phyloP scores from a whole-genome alignment of 768 basidiomycete genomes.

The Termitomyces sp. region DNA sequence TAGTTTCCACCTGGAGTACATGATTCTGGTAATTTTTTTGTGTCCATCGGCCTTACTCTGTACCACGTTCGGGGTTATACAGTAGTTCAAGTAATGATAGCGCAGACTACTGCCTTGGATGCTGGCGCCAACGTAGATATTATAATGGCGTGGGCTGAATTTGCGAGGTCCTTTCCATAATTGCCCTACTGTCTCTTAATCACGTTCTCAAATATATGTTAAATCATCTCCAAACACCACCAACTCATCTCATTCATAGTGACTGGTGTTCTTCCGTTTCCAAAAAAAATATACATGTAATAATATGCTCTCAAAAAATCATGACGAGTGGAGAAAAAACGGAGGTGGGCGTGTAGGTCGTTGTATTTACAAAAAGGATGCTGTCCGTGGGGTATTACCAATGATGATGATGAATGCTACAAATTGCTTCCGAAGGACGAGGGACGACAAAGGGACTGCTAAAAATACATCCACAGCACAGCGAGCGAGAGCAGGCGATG shows the following conservation, averaged over 20 bases:
- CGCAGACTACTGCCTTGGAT: too few species aligned
- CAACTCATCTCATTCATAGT: background rate
- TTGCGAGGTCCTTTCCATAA: background rate
- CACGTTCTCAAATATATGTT: background rate
- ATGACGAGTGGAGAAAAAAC: background rate
- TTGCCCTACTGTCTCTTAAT: background rate
- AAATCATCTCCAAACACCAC: background rate
- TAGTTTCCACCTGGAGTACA: background rate
- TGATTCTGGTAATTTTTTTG: background rate
- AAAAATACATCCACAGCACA: slow-evolving; percentile 11
- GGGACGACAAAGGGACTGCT: background rate
- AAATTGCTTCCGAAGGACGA: slow-evolving; percentile 9
- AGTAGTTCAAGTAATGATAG: too few species aligned
- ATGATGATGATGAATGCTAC: slow-evolving; percentile 16
- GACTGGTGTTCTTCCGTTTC: background rate
- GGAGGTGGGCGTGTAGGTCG: background rate
- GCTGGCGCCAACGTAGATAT: background rate
- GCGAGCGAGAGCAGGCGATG: background rate
- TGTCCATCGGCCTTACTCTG: background rate
- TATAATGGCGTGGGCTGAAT: too few species aligned
- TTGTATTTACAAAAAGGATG: background rate
- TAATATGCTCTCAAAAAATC: background rate
- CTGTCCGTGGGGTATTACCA: slow-evolving; percentile 3
- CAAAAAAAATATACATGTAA: background rate
- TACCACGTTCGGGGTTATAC: too few species aligned